A percentile compares a stretch with the other conserved stretches of the same genome.
Conservation (phyloP, 176 grass and related monocot genomes). For the Musa beccarii region DNA sequence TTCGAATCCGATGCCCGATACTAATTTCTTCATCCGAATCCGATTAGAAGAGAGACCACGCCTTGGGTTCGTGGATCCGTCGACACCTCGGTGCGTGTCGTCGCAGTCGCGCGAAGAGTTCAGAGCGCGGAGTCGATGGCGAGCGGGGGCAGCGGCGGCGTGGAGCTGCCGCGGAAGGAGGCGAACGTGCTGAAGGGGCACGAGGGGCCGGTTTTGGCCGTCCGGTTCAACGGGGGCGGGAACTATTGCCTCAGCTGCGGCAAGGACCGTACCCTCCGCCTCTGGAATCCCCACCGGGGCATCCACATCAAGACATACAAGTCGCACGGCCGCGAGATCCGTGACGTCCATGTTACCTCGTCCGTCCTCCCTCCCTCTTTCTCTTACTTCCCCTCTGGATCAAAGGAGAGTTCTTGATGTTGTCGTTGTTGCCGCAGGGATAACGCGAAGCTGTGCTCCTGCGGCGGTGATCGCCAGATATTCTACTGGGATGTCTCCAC, state of each 20-base stretch:
- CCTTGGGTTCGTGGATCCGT: too few relatives aligned
- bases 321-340: conserved; percentile 88
- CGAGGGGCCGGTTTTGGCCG: conserved; percentile 80
- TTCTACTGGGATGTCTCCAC: conserved; percentile 94
- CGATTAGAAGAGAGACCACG: too few relatives aligned
- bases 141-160: conserved; percentile 14
- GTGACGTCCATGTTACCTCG: conserved; percentile 83
- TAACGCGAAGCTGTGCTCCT: conserved; percentile 80
- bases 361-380: conserved; percentile 8
- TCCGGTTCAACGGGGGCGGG: conserved; percentile 82
- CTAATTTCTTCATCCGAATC: too few relatives aligned
- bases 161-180: conserved; percentile 41
- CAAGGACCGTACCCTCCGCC: conserved; percentile 82
- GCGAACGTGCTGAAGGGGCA: conserved; percentile 50
- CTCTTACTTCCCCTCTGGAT: conserved; percentile 4
- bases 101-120: too few relatives aligned
- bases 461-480: conserved; percentile 73
- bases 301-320: conserved; percentile 89
- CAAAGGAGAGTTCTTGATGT: not conserved
- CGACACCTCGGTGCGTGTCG: too few relatives aligned
- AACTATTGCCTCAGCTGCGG: conserved; percentile 97
- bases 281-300: conserved; percentile 89
- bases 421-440: conserved; percentile 33
- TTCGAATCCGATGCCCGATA: too few relatives aligned
- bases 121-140: not conserved